Evolutionary conservation across 176 grass and related monocot genomes (phyloP).

Genomic region (Hyparrhenia diplandra): DNA sequence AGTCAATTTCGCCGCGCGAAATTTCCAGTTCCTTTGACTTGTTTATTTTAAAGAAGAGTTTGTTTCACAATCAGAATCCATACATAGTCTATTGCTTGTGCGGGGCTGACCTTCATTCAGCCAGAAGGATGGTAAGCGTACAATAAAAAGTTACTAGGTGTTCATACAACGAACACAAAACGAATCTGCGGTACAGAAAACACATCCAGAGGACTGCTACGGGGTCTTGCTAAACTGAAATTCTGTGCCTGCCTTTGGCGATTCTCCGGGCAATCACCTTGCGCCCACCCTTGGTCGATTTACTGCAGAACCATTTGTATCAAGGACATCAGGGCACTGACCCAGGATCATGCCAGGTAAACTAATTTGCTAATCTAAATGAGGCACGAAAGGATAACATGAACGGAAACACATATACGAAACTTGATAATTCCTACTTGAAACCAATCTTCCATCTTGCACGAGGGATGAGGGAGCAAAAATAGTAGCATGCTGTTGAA

Average conservation of each 20-base stretch:
- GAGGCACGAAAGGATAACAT: neutral
- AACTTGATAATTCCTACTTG: neutral
- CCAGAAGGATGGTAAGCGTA: neutral
- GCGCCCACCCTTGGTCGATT: conserved; percentile 74
- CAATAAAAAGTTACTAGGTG: neutral
- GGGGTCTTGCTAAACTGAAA: conserved; percentile 45
- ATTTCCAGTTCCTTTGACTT: neutral
- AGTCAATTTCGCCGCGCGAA: neutral
- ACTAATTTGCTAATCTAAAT: neutral
- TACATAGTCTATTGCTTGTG: neutral
- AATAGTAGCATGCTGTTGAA: neutral
- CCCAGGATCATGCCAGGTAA: neutral
- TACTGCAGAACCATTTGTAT: conserved; percentile 17
- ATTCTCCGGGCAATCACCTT: conserved; percentile 81
- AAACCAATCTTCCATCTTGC: neutral
- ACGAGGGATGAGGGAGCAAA: neutral
- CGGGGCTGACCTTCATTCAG: neutral
- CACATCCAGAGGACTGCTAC: neutral
- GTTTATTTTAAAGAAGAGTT: conserved; percentile 22
- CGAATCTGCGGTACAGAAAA: conserved; percentile 2
- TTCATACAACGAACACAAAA: neutral
- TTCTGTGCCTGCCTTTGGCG: conserved; percentile 78
- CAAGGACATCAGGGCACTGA: neutral
- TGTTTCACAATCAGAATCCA: neutral
- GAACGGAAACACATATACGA: neutral